Evolutionary conservation across 1,139 yeast genomes (phyloP).

Genomic region (Pichia sp.): DNA sequence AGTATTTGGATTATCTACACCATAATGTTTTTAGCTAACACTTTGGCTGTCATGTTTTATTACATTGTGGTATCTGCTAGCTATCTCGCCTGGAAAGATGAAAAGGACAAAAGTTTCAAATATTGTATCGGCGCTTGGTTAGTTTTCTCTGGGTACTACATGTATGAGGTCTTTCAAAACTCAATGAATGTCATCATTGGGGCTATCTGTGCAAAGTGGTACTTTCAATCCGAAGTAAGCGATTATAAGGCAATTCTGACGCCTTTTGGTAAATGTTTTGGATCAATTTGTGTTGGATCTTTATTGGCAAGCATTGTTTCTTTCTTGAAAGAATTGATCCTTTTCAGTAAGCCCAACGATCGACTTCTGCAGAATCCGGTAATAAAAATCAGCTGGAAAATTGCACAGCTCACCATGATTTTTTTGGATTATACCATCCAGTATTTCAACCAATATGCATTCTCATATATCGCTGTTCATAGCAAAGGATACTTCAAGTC

Average conservation of each 20-base stretch:
- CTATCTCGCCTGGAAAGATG: slow-evolving; percentile 55
- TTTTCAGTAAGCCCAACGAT: slow-evolving; percentile 15
- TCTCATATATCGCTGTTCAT: slow-evolving; percentile 78
- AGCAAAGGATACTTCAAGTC: slow-evolving; percentile 71
- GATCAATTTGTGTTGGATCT: slow-evolving; percentile 86
- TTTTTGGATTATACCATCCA: slow-evolving; percentile 32
- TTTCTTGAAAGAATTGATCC: slow-evolving; percentile 29
- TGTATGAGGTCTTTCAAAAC: slow-evolving; percentile 76
- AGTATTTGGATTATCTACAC: slow-evolving; percentile 56
- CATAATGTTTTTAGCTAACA: slow-evolving; percentile 59
- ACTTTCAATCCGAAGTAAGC: slow-evolving; percentile 72
- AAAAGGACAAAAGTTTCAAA: slow-evolving; percentile 1
- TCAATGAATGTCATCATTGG: slow-evolving; percentile 77
- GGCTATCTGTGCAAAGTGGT: slow-evolving; percentile 92
- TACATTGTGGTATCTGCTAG: slow-evolving; percentile 68
- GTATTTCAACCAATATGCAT: slow-evolving; percentile 87
- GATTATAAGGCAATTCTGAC: slow-evolving; percentile 74
- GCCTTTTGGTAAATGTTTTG: slow-evolving; percentile 79
- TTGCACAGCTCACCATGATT: slow-evolving; percentile 32
- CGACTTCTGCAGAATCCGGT: slow-evolving; percentile 13
- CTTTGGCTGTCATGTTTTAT: slow-evolving; percentile 41
- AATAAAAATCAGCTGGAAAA: slow-evolving; percentile 56
- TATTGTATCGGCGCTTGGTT: slow-evolving; percentile 34
- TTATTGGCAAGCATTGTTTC: slow-evolving; percentile 71
- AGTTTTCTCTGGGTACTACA: slow-evolving; percentile 71